These are phyloP conservation scores for Trichoderma gracile DNA, from an alignment of 2,329 filamentous ascomycete species.

Conservation along the genomic window DNA sequence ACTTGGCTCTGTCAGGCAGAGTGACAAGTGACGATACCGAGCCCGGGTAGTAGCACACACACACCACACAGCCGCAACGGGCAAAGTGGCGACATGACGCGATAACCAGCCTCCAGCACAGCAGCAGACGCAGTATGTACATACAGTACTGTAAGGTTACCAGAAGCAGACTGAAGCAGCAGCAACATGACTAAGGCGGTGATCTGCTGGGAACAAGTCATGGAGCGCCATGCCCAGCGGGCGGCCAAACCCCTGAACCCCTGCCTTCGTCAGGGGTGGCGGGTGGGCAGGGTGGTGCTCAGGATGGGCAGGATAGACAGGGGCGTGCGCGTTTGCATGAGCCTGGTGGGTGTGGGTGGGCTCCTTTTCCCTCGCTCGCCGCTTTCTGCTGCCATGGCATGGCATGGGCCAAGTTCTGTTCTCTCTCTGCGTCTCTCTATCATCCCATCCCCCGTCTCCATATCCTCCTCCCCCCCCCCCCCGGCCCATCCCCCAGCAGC, in stretches of 20 bases:
- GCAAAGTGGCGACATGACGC: constrained; percentile 25
- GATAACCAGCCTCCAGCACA: constrained; percentile 27
- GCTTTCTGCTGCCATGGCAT: not conserved
- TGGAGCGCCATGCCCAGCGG: not conserved
- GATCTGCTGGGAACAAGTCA: constrained; percentile 9
- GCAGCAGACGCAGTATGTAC: not conserved
- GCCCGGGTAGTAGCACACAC: not conserved
- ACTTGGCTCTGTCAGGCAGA: too few species aligned
- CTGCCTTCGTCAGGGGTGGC: constrained; percentile 17
- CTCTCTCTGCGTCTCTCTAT: not conserved
- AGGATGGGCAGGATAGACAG: constrained; percentile 8
- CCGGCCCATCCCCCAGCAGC: too few species aligned
- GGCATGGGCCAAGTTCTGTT: too few species aligned
- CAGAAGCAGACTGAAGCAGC: too few species aligned
- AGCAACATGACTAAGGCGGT: constrained; percentile 20
- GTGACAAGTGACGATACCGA: too few species aligned
- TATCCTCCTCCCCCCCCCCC: not conserved
- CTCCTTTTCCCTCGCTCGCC: constrained; percentile 19
- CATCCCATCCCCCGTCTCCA: constrained; percentile 24
- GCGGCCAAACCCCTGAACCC: not conserved
- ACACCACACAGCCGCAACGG: not conserved
- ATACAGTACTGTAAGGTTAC: too few species aligned
- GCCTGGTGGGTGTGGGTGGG: constrained; percentile 11
- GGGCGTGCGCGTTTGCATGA: constrained; percentile 22
- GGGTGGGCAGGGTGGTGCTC: too few species aligned